Evolutionary conservation across 2,329 filamentous ascomycete species (phyloP), one percentile per base, ranked within the genome.

Genomic region (Fusarium sarcochroum): DNA sequence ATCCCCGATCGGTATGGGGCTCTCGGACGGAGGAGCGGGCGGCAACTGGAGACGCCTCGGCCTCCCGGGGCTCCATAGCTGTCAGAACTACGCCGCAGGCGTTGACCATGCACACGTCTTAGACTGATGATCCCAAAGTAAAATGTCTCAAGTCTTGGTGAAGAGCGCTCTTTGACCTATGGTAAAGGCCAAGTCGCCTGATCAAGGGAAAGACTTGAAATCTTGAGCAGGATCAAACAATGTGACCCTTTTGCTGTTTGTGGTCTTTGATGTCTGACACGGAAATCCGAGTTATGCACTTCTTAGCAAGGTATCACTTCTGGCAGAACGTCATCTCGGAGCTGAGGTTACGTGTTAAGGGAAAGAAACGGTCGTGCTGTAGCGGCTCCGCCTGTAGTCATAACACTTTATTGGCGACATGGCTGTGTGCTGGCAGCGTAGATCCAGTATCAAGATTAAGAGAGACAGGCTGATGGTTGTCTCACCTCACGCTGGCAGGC

Each of bases 1-100:
- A 63, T 70, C 65, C 60, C 73, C 73, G 73, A 75, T 72, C 73
- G 73, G 72, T 68, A 71, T 73, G 72, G 72, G 57, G 64, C 65
- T 53, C 38, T 73, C 60, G 70, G 72, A 60, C 72, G 72, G 72
- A 74, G 72, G 70, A 72, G 63, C 72, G 70, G 72, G 53, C 66
- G 68, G 58, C 56, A 58, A 46, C 64, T 73, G 59, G 59, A 68
- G 65, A 64, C 44, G 57, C 59, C 55, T 64, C 69, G 69, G 68
- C 69, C 60, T 66, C 61, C 67, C 63, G 71, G 66, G 57, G 49
- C 64, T 66, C 67, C 67, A 66, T 57, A 58, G 45, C 60, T 65
- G 58, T 50, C 62, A 67, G 56, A 63, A 57, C 63, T 73, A 61
- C 66, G 67, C 63, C 63, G 59, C 63, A 73, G 64, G 46, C 61